Percentiles rank a stretch among this genome's conserved stretches.
Evolutionary conservation across 495 filamentous ascomycete genomes (phyloP).

Genomic region (Xylaria nigripes): DNA sequence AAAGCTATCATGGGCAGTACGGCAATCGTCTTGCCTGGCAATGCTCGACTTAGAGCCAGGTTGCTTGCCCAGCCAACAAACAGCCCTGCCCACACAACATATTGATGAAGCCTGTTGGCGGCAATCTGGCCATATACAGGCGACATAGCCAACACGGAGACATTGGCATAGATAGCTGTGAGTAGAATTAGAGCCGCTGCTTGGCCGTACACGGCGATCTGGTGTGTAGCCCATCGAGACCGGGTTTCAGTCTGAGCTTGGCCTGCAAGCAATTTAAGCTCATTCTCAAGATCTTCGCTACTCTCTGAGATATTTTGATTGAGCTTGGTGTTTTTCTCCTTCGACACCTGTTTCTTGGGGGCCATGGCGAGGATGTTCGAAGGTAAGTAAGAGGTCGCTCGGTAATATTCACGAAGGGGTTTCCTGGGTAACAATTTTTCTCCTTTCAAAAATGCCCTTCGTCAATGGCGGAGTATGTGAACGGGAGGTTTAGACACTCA

Average conservation of each 20-base stretch:
- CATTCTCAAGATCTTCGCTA: conserved; percentile 42
- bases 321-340: conserved; percentile 15
- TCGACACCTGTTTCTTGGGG: conserved; percentile 19
- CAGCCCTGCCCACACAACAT: conserved; percentile 53
- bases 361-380: conserved; percentile 15
- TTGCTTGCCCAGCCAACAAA: conserved; percentile 56
- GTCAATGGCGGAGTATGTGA: background rate
- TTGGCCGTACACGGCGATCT: conserved; percentile 34
- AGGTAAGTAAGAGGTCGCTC: background rate
- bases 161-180: conserved; percentile 63
- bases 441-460: background rate
- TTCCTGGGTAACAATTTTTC: background rate
- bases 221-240: conserved; percentile 24
- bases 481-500: conserved; percentile 7
- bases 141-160: conserved; percentile 65
- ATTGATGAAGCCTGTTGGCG: conserved; percentile 59
- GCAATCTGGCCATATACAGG: conserved; percentile 83
- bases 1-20: conserved; percentile 60
- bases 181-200: conserved; percentile 48
- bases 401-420: background rate
- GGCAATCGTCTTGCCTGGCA: conserved; percentile 33
- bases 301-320: conserved; percentile 25
- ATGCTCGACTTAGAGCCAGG: conserved; percentile 36
- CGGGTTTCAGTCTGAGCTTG: conserved; percentile 43
- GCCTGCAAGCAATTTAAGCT: conserved; percentile 41